Evolutionary conservation across 306 rosid species (phyloP).

Genomic region (Trifolium subterraneum): DNA sequence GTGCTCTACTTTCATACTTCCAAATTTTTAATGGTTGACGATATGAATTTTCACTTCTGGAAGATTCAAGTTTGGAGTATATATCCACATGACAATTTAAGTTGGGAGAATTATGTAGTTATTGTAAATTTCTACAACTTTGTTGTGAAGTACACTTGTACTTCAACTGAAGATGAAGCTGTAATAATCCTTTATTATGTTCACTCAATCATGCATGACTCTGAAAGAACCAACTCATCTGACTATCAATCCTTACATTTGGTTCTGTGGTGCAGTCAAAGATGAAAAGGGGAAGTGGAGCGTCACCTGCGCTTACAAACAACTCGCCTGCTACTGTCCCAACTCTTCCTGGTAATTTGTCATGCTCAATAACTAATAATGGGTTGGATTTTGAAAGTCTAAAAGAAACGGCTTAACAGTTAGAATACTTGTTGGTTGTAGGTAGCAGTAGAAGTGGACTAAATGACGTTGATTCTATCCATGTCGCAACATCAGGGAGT

Average conservation of each 20-base stretch:
- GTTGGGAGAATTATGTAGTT: slow-evolving; percentile 9
- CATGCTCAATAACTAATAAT: slow-evolving; percentile 21
- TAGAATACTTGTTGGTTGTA: slow-evolving; percentile 37
- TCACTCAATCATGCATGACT: slow-evolving; percentile 3
- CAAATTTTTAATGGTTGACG: neutral
- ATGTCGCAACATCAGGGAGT: slow-evolving; percentile 38
- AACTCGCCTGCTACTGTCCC: slow-evolving; percentile 33
- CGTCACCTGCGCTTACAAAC: slow-evolving; percentile 46
- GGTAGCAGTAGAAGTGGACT: slow-evolving; percentile 66
- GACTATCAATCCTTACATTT: slow-evolving; percentile 12
- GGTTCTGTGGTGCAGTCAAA: slow-evolving; percentile 71
- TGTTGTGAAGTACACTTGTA: neutral
- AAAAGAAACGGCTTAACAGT: neutral
- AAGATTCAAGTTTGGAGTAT: slow-evolving; percentile 28
- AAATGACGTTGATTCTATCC: slow-evolving; percentile 61
- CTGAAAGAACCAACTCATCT: neutral
- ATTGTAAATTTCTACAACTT: slow-evolving; percentile 28
- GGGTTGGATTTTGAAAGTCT: neutral
- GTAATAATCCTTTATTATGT: slow-evolving; percentile 26
- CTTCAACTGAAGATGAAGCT: slow-evolving; percentile 6
- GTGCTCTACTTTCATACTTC: neutral
- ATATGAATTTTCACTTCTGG: neutral
- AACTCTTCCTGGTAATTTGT: slow-evolving; percentile 59
- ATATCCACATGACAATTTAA: slow-evolving; percentile 15
- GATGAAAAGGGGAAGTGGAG: slow-evolving; percentile 82